Conservation (phyloP, 305 asterid genomes). For the Fraxinus angustifolia region DNA sequence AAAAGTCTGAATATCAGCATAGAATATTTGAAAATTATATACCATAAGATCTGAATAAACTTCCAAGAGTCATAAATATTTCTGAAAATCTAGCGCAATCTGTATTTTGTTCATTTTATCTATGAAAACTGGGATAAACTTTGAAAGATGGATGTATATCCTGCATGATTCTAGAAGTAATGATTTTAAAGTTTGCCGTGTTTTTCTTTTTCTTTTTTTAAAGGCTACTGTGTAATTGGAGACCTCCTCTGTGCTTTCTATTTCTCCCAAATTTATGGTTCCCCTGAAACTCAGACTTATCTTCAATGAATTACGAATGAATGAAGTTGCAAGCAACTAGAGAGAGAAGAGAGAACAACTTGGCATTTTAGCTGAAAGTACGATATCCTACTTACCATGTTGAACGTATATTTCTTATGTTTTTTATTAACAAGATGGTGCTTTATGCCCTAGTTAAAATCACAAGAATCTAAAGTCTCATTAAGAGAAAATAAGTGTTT, state of each 20-base stretch:
- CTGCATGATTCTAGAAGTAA: neutral
- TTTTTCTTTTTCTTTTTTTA: neutral
- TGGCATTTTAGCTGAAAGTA: neutral
- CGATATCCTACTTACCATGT: neutral
- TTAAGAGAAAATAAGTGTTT: neutral
- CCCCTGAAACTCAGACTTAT: neutral
- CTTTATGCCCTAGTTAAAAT: neutral
- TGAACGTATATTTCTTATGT: neutral
- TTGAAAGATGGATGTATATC: neutral
- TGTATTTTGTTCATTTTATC: neutral
- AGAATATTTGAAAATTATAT: neutral
- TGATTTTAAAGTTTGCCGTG: neutral
- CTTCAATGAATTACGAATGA: neutral
- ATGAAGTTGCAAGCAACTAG: neutral
- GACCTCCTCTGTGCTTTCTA: neutral
- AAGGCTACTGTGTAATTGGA: neutral
- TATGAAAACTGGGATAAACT: neutral
- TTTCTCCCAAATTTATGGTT: neutral
- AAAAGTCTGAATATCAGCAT: neutral
- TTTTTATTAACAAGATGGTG: neutral
- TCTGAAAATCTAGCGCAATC: neutral
- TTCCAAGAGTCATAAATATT: neutral
- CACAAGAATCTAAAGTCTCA: neutral
- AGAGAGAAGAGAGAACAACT: neutral
- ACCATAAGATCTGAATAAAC: neutral